These are phyloP conservation scores for Pittosporum tobira DNA, from an alignment of 129 eudicot genomes.

Conservation along the genomic window DNA sequence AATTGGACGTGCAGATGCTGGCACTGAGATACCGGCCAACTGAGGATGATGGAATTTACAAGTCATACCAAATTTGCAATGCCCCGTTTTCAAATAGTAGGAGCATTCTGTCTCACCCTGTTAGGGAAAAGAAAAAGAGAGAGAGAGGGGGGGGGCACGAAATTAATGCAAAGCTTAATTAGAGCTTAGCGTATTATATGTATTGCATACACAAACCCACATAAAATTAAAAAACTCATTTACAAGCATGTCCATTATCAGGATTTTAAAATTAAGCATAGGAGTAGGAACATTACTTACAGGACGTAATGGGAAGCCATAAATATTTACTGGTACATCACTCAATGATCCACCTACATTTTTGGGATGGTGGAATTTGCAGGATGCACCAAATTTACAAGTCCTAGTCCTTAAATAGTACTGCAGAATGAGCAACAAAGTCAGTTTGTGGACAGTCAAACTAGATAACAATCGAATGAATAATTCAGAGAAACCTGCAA, in stretches of 20 bases:
- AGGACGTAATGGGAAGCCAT: constrained; percentile 89
- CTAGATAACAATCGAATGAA: neutral
- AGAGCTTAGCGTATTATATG: too few relatives aligned
- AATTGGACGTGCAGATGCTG: constrained; percentile 86
- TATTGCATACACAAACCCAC: neutral
- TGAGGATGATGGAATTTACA: constrained; percentile 99
- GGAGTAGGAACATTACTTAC: constrained; percentile 28
- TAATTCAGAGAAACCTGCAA: neutral
- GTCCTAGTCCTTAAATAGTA: constrained; percentile 88
- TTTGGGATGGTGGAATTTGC: constrained; percentile 95
- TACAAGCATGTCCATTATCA: neutral
- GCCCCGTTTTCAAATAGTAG: constrained; percentile 99
- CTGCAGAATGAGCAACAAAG: constrained; percentile 37
- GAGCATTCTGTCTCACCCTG: constrained; percentile 97
- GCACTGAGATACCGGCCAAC: constrained; percentile 56
- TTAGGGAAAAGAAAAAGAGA: constrained; percentile 19
- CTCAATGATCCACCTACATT: constrained; percentile 81
- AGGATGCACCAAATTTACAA: constrained; percentile 89
- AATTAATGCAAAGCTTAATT: constrained; percentile 6
- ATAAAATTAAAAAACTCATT: neutral
- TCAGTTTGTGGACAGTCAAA: neutral
- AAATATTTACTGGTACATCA: constrained; percentile 62
- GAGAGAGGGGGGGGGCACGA: too few relatives aligned
- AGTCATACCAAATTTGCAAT: constrained; percentile 94
- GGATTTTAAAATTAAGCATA: neutral